Base-by-base conservation (phyloP, 306 rosid species). In the Glycine soja region DNA sequence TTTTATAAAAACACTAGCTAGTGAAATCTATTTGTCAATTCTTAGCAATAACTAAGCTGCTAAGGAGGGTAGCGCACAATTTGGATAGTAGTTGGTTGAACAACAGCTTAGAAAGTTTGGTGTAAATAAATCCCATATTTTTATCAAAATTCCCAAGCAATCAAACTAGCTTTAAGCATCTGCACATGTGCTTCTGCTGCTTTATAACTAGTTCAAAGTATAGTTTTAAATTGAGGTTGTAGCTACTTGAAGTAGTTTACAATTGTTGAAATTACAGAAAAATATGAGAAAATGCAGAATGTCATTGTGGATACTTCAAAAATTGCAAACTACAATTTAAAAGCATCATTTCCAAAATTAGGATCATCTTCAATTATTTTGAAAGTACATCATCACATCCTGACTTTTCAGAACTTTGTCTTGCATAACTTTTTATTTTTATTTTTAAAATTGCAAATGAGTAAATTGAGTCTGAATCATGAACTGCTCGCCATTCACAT, bases 101-200 rank as follows among this genome's bases (percentile, higher is more conserved):
- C 43, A 18, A 48, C 12, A 61, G 58, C 16, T 75, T 7, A 61
- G 71, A 63, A 64, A 47, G 72, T 76, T 76, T 63, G 80, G 61
- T 63, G 51, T 6, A 8, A 61, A 36, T 74, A 45, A 63, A 63
- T 24, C 30, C 36, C 62, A 30, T n/a, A 46, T 38, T 77, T 63
- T 64, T 65, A 13, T 77, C 8, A 36, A 77, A 50, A 38, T 18
- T 8, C 19, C 30, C 65, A 4, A 47, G 4, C 74, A 66, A 36
- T 48, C 66, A 76, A 62, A 47, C 38, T 0, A 46, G 62, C 8
- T 72, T 36, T 72, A 53, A 72, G 18, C 34, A n/a, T 53, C 16
- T 51, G 9, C 50, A 48, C 5, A 48, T 48, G 11, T 11, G 30
- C 30, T 52, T 72, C n/a, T 38, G 6, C 4, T 42, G 30, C 30